Conservation (phyloP, 2,329 filamentous ascomycete genomes). For the Penicillium corylophilum region DNA sequence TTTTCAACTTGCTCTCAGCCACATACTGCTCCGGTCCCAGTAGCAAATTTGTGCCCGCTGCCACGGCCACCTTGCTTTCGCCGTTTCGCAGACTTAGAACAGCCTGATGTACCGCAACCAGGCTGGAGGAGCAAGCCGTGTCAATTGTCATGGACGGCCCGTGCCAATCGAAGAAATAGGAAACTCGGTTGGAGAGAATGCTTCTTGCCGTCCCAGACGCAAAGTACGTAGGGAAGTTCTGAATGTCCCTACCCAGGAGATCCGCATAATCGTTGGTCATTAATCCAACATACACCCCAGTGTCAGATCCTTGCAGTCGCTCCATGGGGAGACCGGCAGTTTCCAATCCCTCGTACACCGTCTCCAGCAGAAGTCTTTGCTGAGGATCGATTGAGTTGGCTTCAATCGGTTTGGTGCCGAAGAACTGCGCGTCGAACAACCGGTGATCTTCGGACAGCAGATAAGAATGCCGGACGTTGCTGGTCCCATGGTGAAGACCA, state of each 20-base stretch:
- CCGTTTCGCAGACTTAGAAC: slow-evolving; percentile 31
- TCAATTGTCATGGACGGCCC: slow-evolving; percentile 47
- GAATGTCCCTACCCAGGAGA: slow-evolving; percentile 21
- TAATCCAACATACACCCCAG: slow-evolving; percentile 27
- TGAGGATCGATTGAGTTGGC: slow-evolving; percentile 33
- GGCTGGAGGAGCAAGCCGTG: slow-evolving; percentile 48
- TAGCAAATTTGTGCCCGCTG: slow-evolving; percentile 27
- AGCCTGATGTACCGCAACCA: slow-evolving; percentile 39
- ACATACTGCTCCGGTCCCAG: slow-evolving; percentile 34
- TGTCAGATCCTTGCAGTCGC: slow-evolving; percentile 24
- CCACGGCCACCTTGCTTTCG: slow-evolving; percentile 26
- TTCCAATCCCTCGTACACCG: slow-evolving; percentile 28
- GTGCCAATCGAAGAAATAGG: slow-evolving; percentile 37
- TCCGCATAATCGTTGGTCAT: slow-evolving; percentile 30
- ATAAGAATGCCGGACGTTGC: slow-evolving; percentile 27
- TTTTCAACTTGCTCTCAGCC: slow-evolving; percentile 33
- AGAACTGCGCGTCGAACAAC: slow-evolving; percentile 28
- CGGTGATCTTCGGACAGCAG: slow-evolving; percentile 24
- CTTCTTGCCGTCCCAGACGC: slow-evolving; percentile 36
- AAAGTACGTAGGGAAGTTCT: slow-evolving; percentile 24
- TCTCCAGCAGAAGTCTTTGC: slow-evolving; percentile 27
- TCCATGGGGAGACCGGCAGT: slow-evolving; percentile 25
- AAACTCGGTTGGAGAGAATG: slow-evolving; percentile 43
- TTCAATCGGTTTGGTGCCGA: slow-evolving; percentile 27
- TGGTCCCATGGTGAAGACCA: slow-evolving; percentile 24